These are phyloP conservation scores for Escovopsis weberi DNA, from an alignment of 2,329 filamentous ascomycete genomes.

Conservation along the genomic window DNA sequence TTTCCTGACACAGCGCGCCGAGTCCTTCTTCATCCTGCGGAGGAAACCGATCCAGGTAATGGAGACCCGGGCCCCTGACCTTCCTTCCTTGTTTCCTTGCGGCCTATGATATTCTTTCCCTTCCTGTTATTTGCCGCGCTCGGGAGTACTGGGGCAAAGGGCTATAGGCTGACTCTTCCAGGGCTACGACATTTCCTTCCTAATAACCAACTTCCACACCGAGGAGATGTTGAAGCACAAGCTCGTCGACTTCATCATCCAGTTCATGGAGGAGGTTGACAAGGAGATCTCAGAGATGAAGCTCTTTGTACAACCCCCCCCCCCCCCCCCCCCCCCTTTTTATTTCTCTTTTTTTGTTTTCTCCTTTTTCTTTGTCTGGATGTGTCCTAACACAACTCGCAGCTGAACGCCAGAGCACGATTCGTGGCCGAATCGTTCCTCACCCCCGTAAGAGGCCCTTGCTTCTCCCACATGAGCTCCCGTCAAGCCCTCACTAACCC, in stretches of 20 bases:
- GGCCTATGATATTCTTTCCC: too few species aligned
- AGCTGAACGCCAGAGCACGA: constrained; percentile 92
- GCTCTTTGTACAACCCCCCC: constrained; percentile 68
- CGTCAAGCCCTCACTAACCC: not conserved
- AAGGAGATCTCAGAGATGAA: constrained; percentile 99
- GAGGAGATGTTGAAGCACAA: constrained; percentile 99
- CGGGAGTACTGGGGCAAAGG: too few species aligned
- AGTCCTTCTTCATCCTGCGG: constrained; percentile 91
- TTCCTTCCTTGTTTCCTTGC: not conserved
- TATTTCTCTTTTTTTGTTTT: too few species aligned
- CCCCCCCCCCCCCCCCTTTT: too few species aligned
- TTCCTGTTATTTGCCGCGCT: too few species aligned
- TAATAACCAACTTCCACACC: constrained; percentile 98
- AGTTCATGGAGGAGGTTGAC: constrained; percentile 99
- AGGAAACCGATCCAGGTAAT: constrained; percentile 85
- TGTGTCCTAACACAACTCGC: constrained; percentile 1
- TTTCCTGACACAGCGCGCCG: constrained; percentile 89
- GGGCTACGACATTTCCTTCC: constrained; percentile 97
- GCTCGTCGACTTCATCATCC: constrained; percentile 95
- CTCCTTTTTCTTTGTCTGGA: too few species aligned
- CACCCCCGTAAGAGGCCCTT: constrained; percentile 51
- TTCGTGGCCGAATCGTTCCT: constrained; percentile 98
- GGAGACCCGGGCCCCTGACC: constrained; percentile 8
- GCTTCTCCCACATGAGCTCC: too few species aligned
- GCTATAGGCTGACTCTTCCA: constrained; percentile 20